Evolutionary conservation across 768 basidiomycete species (phyloP).

Genomic region (Boletus huronensis): DNA sequence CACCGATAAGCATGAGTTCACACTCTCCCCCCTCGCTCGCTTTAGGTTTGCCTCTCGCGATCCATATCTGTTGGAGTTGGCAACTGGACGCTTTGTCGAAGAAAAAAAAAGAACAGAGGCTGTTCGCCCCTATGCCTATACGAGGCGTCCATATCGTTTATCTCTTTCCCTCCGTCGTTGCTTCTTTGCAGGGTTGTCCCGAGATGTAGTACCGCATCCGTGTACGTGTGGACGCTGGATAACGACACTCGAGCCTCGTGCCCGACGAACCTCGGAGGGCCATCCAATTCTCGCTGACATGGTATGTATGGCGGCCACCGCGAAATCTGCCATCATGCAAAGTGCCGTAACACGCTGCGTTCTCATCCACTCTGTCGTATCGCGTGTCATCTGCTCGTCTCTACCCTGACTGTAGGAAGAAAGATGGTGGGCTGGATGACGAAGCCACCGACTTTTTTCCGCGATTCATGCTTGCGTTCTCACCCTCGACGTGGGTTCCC

Average conservation of each 20-base stretch:
- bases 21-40: background rate
- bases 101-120: background rate
- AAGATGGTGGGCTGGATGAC: background rate
- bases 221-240: background rate
- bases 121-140: background rate
- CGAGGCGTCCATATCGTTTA: background rate
- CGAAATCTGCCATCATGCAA: background rate
- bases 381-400: background rate
- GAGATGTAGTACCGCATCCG: background rate
- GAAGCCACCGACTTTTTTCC: background rate
- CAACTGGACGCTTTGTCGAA: background rate
- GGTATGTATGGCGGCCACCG: background rate
- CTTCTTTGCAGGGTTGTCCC: slow-evolving; percentile 7
- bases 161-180: background rate
- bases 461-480: slow-evolving; percentile 1
- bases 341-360: background rate
- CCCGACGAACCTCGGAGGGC: background rate
- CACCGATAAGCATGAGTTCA: background rate
- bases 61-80: background rate
- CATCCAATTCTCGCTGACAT: background rate
- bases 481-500: slow-evolving; percentile 1
- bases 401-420: slow-evolving; percentile 7
- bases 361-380: background rate
- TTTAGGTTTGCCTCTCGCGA: background rate
- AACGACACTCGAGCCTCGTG: slow-evolving; percentile 6